Evolutionary conservation across 2,329 filamentous ascomycete species (phyloP).

Genomic region (Nannizziopsis barbatae): DNA sequence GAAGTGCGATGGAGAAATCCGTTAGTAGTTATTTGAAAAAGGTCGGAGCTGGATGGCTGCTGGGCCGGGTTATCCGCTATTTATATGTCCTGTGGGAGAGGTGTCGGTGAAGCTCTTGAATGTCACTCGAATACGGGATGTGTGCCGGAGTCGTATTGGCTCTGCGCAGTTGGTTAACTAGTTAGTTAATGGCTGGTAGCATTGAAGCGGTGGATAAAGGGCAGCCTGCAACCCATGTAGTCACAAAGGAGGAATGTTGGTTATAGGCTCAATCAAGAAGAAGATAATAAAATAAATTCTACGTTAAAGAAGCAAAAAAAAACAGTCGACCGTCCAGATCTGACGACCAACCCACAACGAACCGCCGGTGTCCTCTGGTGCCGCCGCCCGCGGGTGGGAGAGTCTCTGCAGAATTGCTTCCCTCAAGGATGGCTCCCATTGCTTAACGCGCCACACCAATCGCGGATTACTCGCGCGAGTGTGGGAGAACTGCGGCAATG

Average conservation of each 20-base stretch:
- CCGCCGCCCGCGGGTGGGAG: conserved; percentile 45
- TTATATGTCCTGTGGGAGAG: no score
- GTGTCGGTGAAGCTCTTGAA: no score
- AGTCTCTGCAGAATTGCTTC: conserved; percentile 50
- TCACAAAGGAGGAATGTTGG: no score
- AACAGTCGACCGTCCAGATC: conserved; percentile 30
- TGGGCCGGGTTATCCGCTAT: no score
- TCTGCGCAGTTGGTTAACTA: neutral
- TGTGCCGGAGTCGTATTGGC: neutral
- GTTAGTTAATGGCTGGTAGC: no score
- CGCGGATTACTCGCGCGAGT: conserved; percentile 48
- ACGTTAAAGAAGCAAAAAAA: conserved; percentile 20
- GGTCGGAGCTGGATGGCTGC: no score
- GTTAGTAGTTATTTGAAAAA: no score
- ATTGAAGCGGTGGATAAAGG: no score
- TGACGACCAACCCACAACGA: conserved; percentile 27
- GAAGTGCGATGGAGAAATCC: no score
- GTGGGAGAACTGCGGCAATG: conserved; percentile 17
- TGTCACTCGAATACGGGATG: neutral
- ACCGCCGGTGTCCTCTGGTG: conserved; percentile 41
- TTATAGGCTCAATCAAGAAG: no score
- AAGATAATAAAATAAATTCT: no score
- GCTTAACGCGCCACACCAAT: conserved; percentile 43
- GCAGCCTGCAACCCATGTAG: no score
- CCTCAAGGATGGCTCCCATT: conserved; percentile 45